Evolutionary conservation across 352 stramenopile species (phyloP), one percentile per base, ranked within the genome.

Genomic region (Pythium biforme): DNA sequence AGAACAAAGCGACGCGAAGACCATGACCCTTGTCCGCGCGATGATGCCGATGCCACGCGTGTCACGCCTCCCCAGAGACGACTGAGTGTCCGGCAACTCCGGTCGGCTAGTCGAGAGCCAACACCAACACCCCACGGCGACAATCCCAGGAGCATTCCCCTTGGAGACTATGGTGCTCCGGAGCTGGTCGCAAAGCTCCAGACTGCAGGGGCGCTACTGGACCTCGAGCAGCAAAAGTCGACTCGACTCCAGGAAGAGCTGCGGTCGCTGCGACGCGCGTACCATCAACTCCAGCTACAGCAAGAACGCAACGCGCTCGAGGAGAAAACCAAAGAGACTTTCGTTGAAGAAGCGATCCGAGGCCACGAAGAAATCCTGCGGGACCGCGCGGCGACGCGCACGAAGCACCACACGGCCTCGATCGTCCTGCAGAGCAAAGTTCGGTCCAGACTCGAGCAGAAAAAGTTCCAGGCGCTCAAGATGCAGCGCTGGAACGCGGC

Each of bases 401-500:
- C 66, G 23, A 65, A 66, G n/a, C 72, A 77, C 1, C 58, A 79
- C 15, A 61, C 74, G 22, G 82, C 82, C 0, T 92, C 82, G 0
- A 82, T 88, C 23, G 65, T 88, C 0, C 55, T 92, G 17, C 82
- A 92, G 48, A 88, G 76, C 17, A 83, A 69, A 48, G 61, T 89
- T 17, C 73, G 80, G 1, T 69, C 74, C 5, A 62, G 78, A 3
- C 57, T 92, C 7, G 78, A 92, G 59, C 77, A 85, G 19, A 86
- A 82, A 29, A 73, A 72, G 4, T 92, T 75, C 34, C 80, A 90
- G n/a, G 78, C 76, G 0, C 46, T 76, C 14, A 86, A 82, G 58
- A 45, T 89, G 25, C 59, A 75, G 26, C 76, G 82, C 2, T 25
- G 31, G 14, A 73, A 71, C 26, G 77, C 79, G 22, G 79, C 66